Evolutionary conservation across 352 stramenopile species (phyloP), one percentile per base, ranked within the genome.

Genomic region (Pythium insidiosum): DNA sequence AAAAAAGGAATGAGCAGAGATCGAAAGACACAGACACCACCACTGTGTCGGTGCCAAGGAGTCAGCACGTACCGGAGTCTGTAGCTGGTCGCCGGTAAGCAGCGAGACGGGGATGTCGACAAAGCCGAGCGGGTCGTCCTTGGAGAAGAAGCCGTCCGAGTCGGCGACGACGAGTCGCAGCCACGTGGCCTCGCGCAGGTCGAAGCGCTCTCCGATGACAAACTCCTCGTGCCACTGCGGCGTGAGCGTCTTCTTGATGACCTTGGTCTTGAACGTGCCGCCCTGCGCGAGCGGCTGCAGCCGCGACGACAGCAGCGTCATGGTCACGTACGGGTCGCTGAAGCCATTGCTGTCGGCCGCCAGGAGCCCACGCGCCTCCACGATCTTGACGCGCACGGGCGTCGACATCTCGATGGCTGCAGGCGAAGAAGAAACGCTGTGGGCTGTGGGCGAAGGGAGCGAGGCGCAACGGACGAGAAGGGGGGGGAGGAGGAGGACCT

Each of bases 251-350:
- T 86, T 86, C 62, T 84, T 81, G 20, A 72, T 44, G 18, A 77
- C 63, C 24, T 75, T 73, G 35, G 77, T 86, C 56, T 88, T 84
- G 47, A 72, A 85, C 10, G 45, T 44, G 3, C 73, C 74, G 15
- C 58, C 72, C 0, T 63, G 69, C 7, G 62, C 54, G 35, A 87
- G 60, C 11, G 45, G 31, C 1, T 49, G 35, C 23, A 59, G 68
- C 28, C 64, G 73, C n/a, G 73, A 81, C 47, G 88, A 68, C n/a
- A 87, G 55, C 47, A 88, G 58, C 50, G 59, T 83, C 51, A 90
- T 58, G 3, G 65, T 78, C 48, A 84, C 73, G 38, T 80, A 90
- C 35, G 77, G 68, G 47, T 86, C 68, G 42, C 74, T 88, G 19
- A 64, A 83, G 29, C 80, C 80, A 47, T 73, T 71, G 48, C 60